Evolutionary conservation across 306 rosid species (phyloP), one percentile per base, ranked within the genome.

Genomic region (Leucaena leucocephala): DNA sequence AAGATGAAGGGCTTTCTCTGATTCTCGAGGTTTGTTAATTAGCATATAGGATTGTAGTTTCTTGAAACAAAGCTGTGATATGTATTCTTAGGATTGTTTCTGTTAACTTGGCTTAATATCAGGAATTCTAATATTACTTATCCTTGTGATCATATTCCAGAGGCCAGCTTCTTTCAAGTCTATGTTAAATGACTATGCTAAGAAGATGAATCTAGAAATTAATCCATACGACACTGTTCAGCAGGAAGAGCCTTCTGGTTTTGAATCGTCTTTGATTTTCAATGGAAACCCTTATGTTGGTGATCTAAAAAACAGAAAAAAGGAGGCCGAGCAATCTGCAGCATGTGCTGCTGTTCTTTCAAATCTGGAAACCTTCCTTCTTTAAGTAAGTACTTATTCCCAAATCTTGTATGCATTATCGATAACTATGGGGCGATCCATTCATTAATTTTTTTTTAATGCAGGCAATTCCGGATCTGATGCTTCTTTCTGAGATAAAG

Each of bases 281-380:
- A 82, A 87, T 27, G 90, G 90, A 17, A 7, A n/a, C 0, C 10
- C 2, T 0, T 7, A 54, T 54, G 17, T 39, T 0, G 85, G 94
- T n/a, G 76, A 78, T 49, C 43, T 42, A 22, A 80, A 39, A 76
- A 85, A 3, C 43, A 88, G n/a, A n/a, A n/a, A 90, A 81, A 92
- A 77, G 81, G 89, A 88, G 10, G 94, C 97, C 8, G 89, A 88
- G 82, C 87, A 82, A 74, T 82, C 82, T 52, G 94, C 89, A 21
- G 94, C 92, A 17, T 85, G 84, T 50, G 83, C 78, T 22, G 87
- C 75, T 68, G 77, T 88, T 77, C 49, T 82, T 46, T 82, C 92
- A 11, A 84, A 84, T 55, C 21, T 88, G 2, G 94, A 94, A 10
- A 59, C 15, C 36, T 89, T 89, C 85, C 61, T 33, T 16, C 50